Base-by-base conservation (phyloP, 2,329 filamentous ascomycete genomes). In the Phaeosphaeria sp. region DNA sequence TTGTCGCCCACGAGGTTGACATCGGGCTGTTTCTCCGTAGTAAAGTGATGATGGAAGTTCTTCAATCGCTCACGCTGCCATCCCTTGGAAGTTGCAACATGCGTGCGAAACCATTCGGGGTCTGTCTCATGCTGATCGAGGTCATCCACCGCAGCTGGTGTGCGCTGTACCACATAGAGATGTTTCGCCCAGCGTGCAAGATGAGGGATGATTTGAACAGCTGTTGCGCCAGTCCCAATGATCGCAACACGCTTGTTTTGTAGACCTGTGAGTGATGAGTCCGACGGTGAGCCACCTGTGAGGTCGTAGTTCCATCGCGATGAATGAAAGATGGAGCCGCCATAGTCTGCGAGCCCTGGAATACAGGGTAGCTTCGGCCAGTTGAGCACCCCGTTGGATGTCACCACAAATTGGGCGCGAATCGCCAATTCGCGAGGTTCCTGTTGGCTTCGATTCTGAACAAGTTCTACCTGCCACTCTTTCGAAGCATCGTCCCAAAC, bases 161-260 rank as follows among this genome's bases (percentile, higher is more conserved):
- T 87, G 2, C 85, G 80, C 66, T 87, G 84, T 65, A 87, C 80
- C n/a, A 87, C 83, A 60, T 81, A 84, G 2, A 87, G 65, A 41
- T 85, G 74, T 48, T 83, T 80, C 0, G 82, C 80, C 56, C 77
- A 82, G 47, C 80, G 75, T 1, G 80, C 82, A 0, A 81, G 64
- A 25, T 75, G 66, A 17, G 78, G 79, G 0, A 80, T 58, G 21
- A 72, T 71, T 43, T 77, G 72, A 6, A 76, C 64, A 11, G 68
- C 68, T 27, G 74, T 75, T 0, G 71, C 69, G 1, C 74, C 75
- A 3, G 72, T 75, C 2, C 74, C 75, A 30, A 77, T 71, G 6
- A 77, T 71, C 1, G 62, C 75, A 1, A 78, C 71, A n/a, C 57
- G 53, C 60, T 77, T 77, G 33, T 66, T 75, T 50, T 72, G 55